Evolutionary conservation across 345 rosid species (phyloP).

Genomic region (Raphanus sativus): DNA sequence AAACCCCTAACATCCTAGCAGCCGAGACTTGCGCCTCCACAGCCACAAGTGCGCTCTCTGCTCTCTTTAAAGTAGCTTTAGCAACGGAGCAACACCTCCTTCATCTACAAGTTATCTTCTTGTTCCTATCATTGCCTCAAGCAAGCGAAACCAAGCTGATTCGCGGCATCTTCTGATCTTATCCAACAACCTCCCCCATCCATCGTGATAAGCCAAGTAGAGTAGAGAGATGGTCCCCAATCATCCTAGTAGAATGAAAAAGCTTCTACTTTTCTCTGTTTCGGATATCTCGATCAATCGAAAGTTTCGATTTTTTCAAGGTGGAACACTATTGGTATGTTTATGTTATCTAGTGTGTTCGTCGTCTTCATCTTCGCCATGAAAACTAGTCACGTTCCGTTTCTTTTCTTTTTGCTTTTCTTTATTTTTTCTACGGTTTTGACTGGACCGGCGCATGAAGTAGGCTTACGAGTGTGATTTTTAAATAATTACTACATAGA

Average conservation of each 20-base stretch:
- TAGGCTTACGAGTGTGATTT: neutral
- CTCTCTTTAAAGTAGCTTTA: too few species aligned
- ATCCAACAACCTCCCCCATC: too few species aligned
- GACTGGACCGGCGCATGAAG: slow-evolving; percentile 29
- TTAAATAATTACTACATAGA: neutral
- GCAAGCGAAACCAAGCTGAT: too few species aligned
- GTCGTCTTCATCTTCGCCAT: neutral
- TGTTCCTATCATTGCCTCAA: too few species aligned
- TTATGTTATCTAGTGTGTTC: neutral
- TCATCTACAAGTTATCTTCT: too few species aligned
- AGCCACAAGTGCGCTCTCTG: too few species aligned
- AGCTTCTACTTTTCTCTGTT: neutral
- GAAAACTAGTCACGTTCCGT: neutral
- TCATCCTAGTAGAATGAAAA: neutral
- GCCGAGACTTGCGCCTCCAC: too few species aligned
- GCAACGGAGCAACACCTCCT: too few species aligned
- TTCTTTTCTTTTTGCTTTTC: neutral
- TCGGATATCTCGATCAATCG: neutral
- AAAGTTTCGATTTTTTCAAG: neutral
- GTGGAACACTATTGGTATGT: neutral
- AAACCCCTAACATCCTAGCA: too few species aligned
- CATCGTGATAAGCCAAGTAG: too few species aligned
- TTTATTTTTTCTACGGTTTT: slow-evolving; percentile 18
- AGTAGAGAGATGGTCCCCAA: too few species aligned
- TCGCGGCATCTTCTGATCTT: too few species aligned